Evolutionary conservation across 192 early-diverging fungal species (phyloP), one percentile per base, ranked within the genome.

Genomic region (Cladochytrium replicatum): DNA sequence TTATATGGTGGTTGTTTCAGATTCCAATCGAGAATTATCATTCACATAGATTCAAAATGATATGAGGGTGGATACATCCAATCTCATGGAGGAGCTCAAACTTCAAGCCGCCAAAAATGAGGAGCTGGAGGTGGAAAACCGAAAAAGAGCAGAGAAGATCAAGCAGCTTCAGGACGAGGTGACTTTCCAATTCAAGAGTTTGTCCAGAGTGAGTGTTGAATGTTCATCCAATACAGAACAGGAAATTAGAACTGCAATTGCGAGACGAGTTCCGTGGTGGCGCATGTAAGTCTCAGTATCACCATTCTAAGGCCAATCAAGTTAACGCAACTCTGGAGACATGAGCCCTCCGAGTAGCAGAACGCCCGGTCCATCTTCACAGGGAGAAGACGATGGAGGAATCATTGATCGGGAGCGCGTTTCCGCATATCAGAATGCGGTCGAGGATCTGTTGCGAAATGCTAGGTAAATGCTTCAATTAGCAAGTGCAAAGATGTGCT

Each of bases 391-490:
- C 65, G 54, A 73, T 9, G 68, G 75, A 47, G 89, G 86, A 17
- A 74, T 71, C 9, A 73, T 96, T 29, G 75, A 86, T 9, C 81
- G 81, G 28, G 68, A 70, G 2, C 68, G 76, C 24, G 69, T 93
- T 19, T 70, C 75, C 22, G 65, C 72, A 13, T 93, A 90, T 69
- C 83, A 93, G 55, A 72, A 69, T 9, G 82, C 88, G n/a, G 74
- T 92, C 26, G 86, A 91, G 57, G 77, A 81, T 27, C 67, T 97
- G 5, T 61, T 97, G 28, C 60, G 71, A 15, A 82, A 84, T 26
- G 84, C 83, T 54, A 68, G 85, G 80, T 82, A 67, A 27, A 31
- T n/a, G n/a, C n/a, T n/a, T n/a, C n/a, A n/a, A n/a, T n/a, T 9
- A 11, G 26, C 27, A 9, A 29, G 47, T 15, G 32, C 13, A 38